Conservation (phyloP, 805 yeast species). For the Lipomyces yamadae region DNA sequence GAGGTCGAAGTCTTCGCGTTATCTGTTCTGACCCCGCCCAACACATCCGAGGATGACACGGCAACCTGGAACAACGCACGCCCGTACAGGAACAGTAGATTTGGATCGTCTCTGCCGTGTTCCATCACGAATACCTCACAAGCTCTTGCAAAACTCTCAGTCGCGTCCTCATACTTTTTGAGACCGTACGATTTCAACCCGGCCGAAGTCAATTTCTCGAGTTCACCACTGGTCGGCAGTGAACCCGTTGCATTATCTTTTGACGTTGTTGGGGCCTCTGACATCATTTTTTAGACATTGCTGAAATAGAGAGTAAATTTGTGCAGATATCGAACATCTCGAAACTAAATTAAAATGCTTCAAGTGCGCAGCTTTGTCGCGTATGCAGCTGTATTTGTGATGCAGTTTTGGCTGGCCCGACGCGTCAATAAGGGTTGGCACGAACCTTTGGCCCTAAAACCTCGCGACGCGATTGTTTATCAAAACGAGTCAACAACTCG, state of each 20-base stretch:
- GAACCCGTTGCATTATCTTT: conserved; percentile 10
- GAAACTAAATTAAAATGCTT: background rate
- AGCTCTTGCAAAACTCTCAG: conserved; percentile 71
- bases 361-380: conserved; percentile 1
- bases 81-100: conserved; percentile 75
- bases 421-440: background rate
- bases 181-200: conserved; percentile 70
- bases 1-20: conserved; percentile 31
- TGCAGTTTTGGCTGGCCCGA: background rate
- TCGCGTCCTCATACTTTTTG: conserved; percentile 70
- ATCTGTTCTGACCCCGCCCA: conserved; percentile 56
- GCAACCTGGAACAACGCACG: conserved; percentile 79
- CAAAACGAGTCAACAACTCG: background rate
- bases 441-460: background rate
- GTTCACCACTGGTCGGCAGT: conserved; percentile 43
- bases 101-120: conserved; percentile 71
- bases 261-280: conserved; percentile 8
- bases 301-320: background rate
- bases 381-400: conserved; percentile 6
- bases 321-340: background rate
- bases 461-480: background rate
- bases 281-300: background rate
- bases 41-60: conserved; percentile 71
- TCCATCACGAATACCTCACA: conserved; percentile 60
- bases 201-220: conserved; percentile 57